Percentiles rank a stretch among this genome's conserved stretches.
phyloP scores from a whole-genome alignment of 1,284 basidiomycete genomes.

The Puccinia polysora region DNA sequence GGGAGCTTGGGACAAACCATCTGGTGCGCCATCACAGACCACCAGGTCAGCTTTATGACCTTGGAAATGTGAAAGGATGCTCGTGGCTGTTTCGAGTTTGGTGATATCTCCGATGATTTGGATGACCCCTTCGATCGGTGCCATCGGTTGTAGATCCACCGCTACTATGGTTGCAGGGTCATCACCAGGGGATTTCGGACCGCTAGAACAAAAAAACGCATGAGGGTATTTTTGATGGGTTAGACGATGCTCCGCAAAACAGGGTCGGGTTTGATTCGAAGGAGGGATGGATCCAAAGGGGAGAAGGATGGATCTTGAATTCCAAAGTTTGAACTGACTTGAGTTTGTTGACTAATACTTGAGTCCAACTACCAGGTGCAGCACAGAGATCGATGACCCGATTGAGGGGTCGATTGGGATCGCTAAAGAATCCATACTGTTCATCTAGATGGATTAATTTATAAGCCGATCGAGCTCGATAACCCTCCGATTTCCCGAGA shows the following conservation, averaged over 20 bases:
- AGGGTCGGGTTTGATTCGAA: background rate
- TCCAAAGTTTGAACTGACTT: constrained; percentile 49
- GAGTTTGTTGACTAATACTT: constrained; percentile 53
- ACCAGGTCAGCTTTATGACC: constrained; percentile 58
- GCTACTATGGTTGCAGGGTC: constrained; percentile 56
- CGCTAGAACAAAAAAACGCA: background rate
- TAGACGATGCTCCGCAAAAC: background rate
- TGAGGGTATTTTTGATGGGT: background rate
- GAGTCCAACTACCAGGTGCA: constrained; percentile 57
- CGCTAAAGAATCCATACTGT: constrained; percentile 54
- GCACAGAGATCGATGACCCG: constrained; percentile 61
- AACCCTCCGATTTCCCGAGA: constrained; percentile 56
- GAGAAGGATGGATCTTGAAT: background rate
- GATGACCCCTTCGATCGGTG: constrained; percentile 58
- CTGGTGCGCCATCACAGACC: constrained; percentile 61
- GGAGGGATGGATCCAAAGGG: background rate
- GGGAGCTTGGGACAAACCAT: constrained; percentile 53
- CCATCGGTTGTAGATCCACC: constrained; percentile 61
- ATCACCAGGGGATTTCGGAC: constrained; percentile 8
- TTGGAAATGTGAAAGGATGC: constrained; percentile 57
- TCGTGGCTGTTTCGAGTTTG: constrained; percentile 56
- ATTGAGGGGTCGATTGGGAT: constrained; percentile 55
- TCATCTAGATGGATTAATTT: constrained; percentile 58
- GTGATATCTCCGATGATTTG: constrained; percentile 61
- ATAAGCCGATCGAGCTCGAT: constrained; percentile 60